These are phyloP conservation scores for Monosporozyma servazzii DNA, from an alignment of 805 yeast genomes.

Conservation along the genomic window DNA sequence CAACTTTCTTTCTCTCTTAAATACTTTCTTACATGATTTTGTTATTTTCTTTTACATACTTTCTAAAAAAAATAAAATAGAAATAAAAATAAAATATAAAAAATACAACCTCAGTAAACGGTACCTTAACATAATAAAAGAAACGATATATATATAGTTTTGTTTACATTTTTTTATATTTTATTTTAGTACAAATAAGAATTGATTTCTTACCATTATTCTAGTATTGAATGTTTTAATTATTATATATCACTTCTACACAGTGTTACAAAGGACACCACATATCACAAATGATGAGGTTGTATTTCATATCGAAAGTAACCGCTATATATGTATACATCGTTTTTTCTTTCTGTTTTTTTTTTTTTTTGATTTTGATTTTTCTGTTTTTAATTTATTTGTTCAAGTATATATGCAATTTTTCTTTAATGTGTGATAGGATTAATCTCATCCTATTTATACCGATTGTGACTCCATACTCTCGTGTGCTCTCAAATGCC, in stretches of 20 bases:
- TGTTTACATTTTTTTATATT: not conserved
- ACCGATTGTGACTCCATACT: conserved; percentile 4
- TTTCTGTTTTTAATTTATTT: not conserved
- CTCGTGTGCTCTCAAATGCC: conserved; percentile 66
- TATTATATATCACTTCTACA: not conserved
- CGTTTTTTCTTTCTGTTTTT: too few relatives aligned
- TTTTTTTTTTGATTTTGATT: too few relatives aligned
- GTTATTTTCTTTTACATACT: not conserved
- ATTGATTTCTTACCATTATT: not conserved
- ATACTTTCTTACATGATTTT: not conserved
- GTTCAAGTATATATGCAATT: not conserved
- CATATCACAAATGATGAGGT: not conserved
- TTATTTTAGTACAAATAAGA: not conserved
- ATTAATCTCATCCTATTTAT: not conserved
- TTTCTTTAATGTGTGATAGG: not conserved
- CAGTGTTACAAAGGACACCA: not conserved
- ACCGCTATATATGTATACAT: not conserved
- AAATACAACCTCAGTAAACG: not conserved
- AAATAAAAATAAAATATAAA: not conserved
- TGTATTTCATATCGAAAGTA: not conserved
- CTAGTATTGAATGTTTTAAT: not conserved
- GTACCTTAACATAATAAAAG: not conserved
- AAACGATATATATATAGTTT: not conserved
- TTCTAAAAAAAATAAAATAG: not conserved
- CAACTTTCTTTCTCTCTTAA: too few relatives aligned